phyloP scores from a whole-genome alignment of 768 basidiomycete species.

The Panaeolus papilionaceus region DNA sequence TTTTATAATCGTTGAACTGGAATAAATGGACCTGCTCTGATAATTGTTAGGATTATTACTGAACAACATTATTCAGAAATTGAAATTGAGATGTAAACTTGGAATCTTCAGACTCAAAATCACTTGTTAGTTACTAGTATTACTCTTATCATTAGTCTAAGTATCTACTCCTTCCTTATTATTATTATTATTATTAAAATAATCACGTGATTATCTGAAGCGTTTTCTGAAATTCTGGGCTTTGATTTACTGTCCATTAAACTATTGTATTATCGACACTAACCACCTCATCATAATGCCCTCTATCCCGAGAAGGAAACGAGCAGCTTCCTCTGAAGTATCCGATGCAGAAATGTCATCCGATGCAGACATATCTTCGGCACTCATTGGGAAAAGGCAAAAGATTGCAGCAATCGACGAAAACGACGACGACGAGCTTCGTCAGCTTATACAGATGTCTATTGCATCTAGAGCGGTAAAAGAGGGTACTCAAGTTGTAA shows the following conservation, averaged over 20 bases:
- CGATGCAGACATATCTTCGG: constrained; percentile 67
- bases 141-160: no score
- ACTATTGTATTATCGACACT: neutral
- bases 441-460: constrained; percentile 68
- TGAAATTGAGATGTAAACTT: no score
- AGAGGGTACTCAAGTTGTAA: constrained; percentile 76
- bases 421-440: constrained; percentile 66
- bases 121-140: no score
- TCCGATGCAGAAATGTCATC: constrained; percentile 35
- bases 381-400: constrained; percentile 56
- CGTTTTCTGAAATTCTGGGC: neutral
- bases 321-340: constrained; percentile 19
- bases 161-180: no score
- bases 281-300: neutral
- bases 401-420: constrained; percentile 42
- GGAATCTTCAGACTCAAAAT: no score
- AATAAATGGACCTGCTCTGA: constrained; percentile 14
- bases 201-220: neutral
- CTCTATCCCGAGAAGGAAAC: neutral
- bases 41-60: neutral
- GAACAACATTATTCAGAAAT: no score
- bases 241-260: no score
- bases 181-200: no score
- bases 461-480: constrained; percentile 78
- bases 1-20: neutral